phyloP scores from a whole-genome alignment of 331 rosid genomes.

The Pyracantha coccinea region DNA sequence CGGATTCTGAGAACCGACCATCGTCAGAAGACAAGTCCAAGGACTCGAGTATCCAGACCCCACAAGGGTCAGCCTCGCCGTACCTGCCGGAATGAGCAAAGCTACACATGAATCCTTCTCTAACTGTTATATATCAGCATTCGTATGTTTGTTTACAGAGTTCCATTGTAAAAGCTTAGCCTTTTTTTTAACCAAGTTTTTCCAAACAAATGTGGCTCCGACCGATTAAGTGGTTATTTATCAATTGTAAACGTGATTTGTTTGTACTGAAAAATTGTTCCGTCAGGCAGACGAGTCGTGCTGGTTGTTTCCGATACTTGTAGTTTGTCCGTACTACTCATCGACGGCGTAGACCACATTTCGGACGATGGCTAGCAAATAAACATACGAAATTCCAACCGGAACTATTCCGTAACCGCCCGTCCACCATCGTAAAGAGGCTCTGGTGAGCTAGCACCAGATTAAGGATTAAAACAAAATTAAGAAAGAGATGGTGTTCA shows the following conservation, averaged over 20 bases:
- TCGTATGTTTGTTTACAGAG: slow-evolving; percentile 18
- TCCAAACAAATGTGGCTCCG: background rate
- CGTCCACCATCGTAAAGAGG: too few species aligned
- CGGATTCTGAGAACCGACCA: slow-evolving; percentile 35
- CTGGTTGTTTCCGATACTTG: too few species aligned
- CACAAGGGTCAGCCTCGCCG: background rate
- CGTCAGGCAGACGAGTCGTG: background rate
- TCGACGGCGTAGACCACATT: too few species aligned
- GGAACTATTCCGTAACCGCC: too few species aligned
- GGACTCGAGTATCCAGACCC: slow-evolving; percentile 19
- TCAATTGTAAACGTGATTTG: background rate
- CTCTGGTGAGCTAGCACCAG: too few species aligned
- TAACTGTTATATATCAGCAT: background rate
- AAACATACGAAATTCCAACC: too few species aligned
- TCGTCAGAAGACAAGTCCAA: slow-evolving; percentile 39
- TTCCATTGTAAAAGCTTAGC: slow-evolving; percentile 1
- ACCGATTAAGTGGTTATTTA: background rate
- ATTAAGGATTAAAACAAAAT: too few species aligned
- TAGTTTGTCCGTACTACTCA: too few species aligned
- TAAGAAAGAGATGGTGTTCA: too few species aligned
- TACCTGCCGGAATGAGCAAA: background rate
- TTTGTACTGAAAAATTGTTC: background rate
- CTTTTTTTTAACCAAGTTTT: background rate
- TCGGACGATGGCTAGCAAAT: too few species aligned
- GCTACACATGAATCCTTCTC: background rate